These are phyloP conservation scores for Neckera pumila DNA, from an alignment of 225 moss, liverwort and hornwort species.

Conservation along the genomic window DNA sequence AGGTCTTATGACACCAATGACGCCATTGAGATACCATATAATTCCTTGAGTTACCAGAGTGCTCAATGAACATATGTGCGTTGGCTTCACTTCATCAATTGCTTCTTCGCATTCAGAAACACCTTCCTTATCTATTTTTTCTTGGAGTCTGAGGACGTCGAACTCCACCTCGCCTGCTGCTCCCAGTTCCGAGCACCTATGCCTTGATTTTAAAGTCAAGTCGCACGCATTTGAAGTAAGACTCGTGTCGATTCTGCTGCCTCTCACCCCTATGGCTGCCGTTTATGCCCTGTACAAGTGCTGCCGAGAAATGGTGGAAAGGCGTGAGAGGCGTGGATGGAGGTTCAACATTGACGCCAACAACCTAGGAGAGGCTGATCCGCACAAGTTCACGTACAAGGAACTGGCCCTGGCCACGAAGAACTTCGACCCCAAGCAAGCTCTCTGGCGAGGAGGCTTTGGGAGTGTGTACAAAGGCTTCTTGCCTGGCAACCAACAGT, in stretches of 20 bases:
- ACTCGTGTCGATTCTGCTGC: not conserved
- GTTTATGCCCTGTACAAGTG: not conserved
- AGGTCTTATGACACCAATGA: not conserved
- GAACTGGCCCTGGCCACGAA: not conserved
- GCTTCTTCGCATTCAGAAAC: not conserved
- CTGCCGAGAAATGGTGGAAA: not conserved
- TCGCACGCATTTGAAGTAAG: too few relatives aligned
- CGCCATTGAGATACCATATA: not conserved
- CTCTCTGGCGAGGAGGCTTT: not conserved
- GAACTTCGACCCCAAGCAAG: not conserved
- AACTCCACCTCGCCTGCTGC: not conserved
- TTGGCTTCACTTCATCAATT: not conserved
- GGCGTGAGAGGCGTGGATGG: not conserved
- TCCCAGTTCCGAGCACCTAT: not conserved
- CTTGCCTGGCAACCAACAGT: not conserved
- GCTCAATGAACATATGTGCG: not conserved
- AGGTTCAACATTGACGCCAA: not conserved
- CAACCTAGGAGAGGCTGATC: not conserved
- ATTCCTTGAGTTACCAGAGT: not conserved
- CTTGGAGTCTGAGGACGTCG: not conserved
- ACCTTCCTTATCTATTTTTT: accelerated
- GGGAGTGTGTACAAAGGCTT: not conserved
- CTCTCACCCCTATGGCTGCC: not conserved
- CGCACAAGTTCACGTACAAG: not conserved
- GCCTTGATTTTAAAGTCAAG: accelerated